Evolutionary conservation across 805 yeast genomes (phyloP).

Genomic region (Yamadazyma nakazawae): DNA sequence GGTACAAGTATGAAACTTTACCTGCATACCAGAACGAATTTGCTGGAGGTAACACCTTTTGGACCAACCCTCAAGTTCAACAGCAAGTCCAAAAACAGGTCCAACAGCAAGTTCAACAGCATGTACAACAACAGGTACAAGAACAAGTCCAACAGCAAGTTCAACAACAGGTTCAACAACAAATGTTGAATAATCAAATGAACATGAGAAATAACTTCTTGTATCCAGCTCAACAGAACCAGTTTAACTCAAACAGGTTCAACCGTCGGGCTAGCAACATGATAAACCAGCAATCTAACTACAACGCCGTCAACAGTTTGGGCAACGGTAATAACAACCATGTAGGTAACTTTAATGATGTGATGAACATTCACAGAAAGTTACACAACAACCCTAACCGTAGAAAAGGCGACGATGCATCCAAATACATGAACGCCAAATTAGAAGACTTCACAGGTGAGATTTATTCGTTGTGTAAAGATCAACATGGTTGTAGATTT

Average conservation of each 20-base stretch:
- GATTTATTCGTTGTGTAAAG: constrained; percentile 80
- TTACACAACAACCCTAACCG: constrained; percentile 27
- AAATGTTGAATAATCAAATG: constrained; percentile 7
- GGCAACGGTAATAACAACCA: neutral
- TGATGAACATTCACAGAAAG: constrained; percentile 44
- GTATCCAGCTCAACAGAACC: constrained; percentile 10
- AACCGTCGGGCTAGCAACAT: constrained; percentile 8
- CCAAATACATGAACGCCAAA: constrained; percentile 64
- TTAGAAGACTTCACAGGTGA: constrained; percentile 68
- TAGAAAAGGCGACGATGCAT: constrained; percentile 60
- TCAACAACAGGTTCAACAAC: constrained; percentile 11
- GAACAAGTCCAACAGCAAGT: constrained; percentile 12
- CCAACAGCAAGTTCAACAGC: constrained; percentile 12
- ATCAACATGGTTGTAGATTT: constrained; percentile 95
- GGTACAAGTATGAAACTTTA: neutral
- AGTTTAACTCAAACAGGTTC: constrained; percentile 8
- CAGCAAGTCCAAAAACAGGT: constrained; percentile 14
- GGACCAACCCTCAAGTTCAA: constrained; percentile 10
- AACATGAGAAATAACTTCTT: constrained; percentile 9
- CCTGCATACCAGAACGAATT: constrained; percentile 2
- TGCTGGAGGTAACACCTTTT: constrained; percentile 4
- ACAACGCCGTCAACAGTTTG: neutral
- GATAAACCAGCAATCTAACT: constrained; percentile 2
- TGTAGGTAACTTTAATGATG: constrained; percentile 13
- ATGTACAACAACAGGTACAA: constrained; percentile 13